Conservation (phyloP, 495 filamentous ascomycete genomes). For the Hypoxylon intermedium region DNA sequence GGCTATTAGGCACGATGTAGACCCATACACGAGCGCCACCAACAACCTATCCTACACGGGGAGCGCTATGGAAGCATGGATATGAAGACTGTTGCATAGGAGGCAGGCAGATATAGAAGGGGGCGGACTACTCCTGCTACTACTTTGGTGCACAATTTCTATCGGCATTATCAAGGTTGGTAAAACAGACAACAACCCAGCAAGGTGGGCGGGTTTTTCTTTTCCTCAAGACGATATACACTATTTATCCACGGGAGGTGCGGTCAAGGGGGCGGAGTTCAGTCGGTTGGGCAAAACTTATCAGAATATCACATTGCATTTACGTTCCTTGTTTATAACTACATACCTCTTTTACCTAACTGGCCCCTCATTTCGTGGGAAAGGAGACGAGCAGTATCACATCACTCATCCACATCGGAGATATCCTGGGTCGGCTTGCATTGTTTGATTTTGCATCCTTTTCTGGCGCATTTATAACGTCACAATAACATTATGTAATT, state of each 20-base stretch:
- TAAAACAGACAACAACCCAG: slow-evolving; percentile 30
- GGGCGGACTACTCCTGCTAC: slow-evolving; percentile 15
- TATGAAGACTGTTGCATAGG: slow-evolving; percentile 33
- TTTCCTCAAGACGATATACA: slow-evolving; percentile 11
- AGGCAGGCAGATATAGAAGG: slow-evolving; percentile 23
- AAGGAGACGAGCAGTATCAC: slow-evolving; percentile 13
- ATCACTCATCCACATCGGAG: slow-evolving; percentile 32
- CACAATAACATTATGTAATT: slow-evolving; percentile 1
- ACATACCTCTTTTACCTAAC: slow-evolving; percentile 15
- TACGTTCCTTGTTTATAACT: neutral
- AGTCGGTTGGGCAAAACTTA: slow-evolving; percentile 36
- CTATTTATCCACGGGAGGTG: slow-evolving; percentile 30
- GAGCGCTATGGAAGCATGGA: slow-evolving; percentile 13
- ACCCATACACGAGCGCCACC: slow-evolving; percentile 20
- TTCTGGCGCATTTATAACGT: neutral
- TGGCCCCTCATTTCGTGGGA: neutral
- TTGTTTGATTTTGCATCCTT: neutral
- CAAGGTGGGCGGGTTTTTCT: slow-evolving; percentile 15
- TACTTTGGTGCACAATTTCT: slow-evolving; percentile 23
- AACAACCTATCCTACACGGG: slow-evolving; percentile 9
- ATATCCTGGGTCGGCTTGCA: slow-evolving; percentile 25
- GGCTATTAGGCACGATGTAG: slow-evolving; percentile 17
- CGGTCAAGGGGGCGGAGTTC: slow-evolving; percentile 15
- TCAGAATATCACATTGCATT: neutral
- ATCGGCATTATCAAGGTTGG: slow-evolving; percentile 30